phyloP scores from a whole-genome alignment of 352 stramenopile species.

The Phytophthora europaea region DNA sequence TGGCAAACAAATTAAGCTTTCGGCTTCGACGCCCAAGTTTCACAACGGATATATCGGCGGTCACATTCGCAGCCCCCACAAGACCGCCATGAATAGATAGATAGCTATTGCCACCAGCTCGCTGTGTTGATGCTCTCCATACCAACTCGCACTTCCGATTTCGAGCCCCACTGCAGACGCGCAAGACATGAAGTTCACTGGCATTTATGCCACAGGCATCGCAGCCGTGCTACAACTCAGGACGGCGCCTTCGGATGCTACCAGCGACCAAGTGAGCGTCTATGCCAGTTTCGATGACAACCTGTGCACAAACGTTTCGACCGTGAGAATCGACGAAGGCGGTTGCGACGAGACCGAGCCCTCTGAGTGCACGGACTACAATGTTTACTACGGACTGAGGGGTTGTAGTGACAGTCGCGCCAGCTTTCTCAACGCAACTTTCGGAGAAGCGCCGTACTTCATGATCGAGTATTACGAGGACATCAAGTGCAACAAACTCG shows the following conservation, averaged over 20 bases:
- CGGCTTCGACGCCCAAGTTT: too few relatives aligned
- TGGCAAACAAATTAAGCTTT: too few relatives aligned
- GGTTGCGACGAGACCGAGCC: not conserved
- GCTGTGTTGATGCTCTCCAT: too few relatives aligned
- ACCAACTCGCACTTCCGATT: not conserved
- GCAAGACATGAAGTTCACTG: not conserved
- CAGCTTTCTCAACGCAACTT: not conserved
- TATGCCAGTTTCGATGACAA: not conserved
- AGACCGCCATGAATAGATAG: not conserved
- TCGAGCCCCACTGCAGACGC: not conserved
- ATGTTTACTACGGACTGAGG: not conserved
- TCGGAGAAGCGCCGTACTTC: not conserved
- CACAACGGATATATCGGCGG: too few relatives aligned
- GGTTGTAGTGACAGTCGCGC: not conserved
- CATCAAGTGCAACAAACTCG: not conserved
- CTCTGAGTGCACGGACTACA: not conserved
- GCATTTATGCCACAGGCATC: not conserved
- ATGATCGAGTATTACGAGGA: constrained; percentile 1
- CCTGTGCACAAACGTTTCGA: not conserved
- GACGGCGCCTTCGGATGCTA: not conserved
- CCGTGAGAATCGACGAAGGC: not conserved
- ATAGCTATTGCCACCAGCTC: not conserved
- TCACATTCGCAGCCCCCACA: too few relatives aligned
- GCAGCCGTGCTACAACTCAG: not conserved
- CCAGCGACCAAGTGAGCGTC: not conserved